Evolutionary conservation across 106 monocot species (phyloP).

Genomic region (Dendrobium officinale): DNA sequence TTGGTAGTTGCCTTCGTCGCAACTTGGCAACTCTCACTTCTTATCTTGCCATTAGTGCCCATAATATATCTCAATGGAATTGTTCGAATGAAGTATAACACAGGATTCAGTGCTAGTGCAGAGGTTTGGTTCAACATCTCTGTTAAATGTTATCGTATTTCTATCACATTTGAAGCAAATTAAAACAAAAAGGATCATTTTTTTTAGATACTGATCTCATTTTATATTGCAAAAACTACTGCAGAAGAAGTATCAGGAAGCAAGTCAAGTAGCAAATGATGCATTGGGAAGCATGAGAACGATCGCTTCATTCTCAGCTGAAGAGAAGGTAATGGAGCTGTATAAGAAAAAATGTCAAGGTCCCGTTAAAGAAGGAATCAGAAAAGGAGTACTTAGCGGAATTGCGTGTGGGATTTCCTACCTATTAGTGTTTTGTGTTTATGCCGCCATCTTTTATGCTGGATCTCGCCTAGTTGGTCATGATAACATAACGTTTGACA

Average conservation of each 20-base stretch:
- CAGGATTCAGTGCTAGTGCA: constrained; percentile 27
- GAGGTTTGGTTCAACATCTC: constrained; percentile 17
- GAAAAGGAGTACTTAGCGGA: constrained; percentile 27
- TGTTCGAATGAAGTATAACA: constrained; percentile 29
- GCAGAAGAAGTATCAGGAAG: constrained; percentile 29
- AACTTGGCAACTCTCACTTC: constrained; percentile 26
- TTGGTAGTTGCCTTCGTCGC: constrained; percentile 29
- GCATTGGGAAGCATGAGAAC: constrained; percentile 27
- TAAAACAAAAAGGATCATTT: neutral
- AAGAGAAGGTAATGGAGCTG: constrained; percentile 34
- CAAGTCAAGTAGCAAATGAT: constrained; percentile 40
- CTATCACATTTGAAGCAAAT: too few species aligned
- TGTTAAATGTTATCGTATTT: neutral
- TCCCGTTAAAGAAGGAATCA: constrained; percentile 25
- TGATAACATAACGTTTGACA: neutral
- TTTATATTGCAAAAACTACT: neutral
- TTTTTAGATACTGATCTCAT: neutral
- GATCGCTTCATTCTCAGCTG: constrained; percentile 38
- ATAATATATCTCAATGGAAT: constrained; percentile 27
- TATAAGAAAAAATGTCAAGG: constrained; percentile 39
- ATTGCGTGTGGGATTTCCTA: constrained; percentile 30
- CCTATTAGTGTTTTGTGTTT: constrained; percentile 23
- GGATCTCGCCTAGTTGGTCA: constrained; percentile 6
- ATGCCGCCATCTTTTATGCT: constrained; percentile 29
- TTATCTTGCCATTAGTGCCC: constrained; percentile 30